phyloP scores from a whole-genome alignment of 2,329 filamentous ascomycete species.

The Xylaria sp. region DNA sequence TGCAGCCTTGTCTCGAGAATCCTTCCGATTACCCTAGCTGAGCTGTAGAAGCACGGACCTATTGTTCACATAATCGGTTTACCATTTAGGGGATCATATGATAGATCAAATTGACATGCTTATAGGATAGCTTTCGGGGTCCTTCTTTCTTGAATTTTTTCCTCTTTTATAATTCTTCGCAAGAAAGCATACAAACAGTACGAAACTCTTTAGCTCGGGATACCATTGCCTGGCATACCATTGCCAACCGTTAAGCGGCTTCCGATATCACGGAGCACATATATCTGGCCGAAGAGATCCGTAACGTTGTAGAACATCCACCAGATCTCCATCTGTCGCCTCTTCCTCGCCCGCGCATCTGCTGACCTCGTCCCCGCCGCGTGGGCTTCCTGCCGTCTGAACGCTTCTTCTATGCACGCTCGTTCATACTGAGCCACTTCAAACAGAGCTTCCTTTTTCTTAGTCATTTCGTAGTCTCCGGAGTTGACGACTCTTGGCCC shows the following conservation, averaged over 20 bases:
- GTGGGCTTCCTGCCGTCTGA: slow-evolving; percentile 1
- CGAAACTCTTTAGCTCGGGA: neutral
- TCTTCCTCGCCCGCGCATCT: slow-evolving; percentile 12
- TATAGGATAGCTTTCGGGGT: neutral
- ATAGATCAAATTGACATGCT: neutral
- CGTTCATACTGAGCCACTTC: slow-evolving; percentile 15
- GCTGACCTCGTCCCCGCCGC: neutral
- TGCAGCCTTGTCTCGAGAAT: neutral
- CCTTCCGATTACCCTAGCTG: neutral
- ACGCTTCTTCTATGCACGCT: slow-evolving; percentile 7
- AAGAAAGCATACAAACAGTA: neutral
- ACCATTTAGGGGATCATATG: neutral
- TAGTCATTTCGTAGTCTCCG: neutral
- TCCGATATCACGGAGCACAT: slow-evolving; percentile 33
- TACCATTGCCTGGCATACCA: neutral
- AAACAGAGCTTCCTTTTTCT: slow-evolving; percentile 6
- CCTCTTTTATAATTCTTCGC: neutral
- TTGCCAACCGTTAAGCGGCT: slow-evolving; percentile 16
- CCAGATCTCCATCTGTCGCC: slow-evolving; percentile 28
- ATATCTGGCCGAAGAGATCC: slow-evolving; percentile 35
- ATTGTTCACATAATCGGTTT: neutral
- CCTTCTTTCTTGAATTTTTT: too few relatives aligned
- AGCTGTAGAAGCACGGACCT: neutral
- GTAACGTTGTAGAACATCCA: slow-evolving; percentile 33
- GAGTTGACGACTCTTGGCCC: neutral